phyloP scores from a whole-genome alignment of 2,329 filamentous ascomycete species.

The Clarireedia homoeocarpa region DNA sequence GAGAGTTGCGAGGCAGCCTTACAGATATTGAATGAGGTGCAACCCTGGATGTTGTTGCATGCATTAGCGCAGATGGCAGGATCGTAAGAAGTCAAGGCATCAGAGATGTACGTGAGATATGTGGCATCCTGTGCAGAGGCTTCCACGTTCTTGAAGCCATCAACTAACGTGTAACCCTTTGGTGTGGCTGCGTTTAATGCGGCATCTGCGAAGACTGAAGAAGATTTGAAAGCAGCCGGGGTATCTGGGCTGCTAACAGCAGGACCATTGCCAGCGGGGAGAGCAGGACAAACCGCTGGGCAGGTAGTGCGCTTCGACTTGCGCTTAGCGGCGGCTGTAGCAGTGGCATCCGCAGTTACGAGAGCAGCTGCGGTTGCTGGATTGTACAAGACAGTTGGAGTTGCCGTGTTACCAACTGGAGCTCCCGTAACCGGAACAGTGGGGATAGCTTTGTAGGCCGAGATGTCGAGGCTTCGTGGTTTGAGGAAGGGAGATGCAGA shows the following conservation, averaged over 20 bases:
- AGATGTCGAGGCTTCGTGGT: slow-evolving; percentile 1
- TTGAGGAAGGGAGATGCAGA: slow-evolving; percentile 2
- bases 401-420: not conserved
- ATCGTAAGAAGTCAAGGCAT: slow-evolving; percentile 6
- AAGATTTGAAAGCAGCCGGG: not conserved
- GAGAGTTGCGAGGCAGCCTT: not conserved
- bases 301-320: not conserved
- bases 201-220: not conserved
- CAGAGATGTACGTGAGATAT: slow-evolving; percentile 8
- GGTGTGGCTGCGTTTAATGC: slow-evolving; percentile 3
- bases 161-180: not conserved
- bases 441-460: slow-evolving; percentile 5
- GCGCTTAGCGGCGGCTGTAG: not conserved
- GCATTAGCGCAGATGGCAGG: slow-evolving; percentile 4
- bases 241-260: slow-evolving; percentile 1
- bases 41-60: slow-evolving; percentile 8
- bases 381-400: slow-evolving; percentile 1
- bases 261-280: slow-evolving; percentile 2
- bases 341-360: not conserved
- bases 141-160: slow-evolving; percentile 1
- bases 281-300: not conserved
- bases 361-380: not conserved
- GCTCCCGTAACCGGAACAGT: slow-evolving; percentile 1
- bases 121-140: not conserved
- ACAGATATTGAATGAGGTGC: slow-evolving; percentile 8